These are phyloP conservation scores for Pseudogymnoascus sp. DNA, from an alignment of 2,329 filamentous ascomycete genomes.

Conservation along the genomic window DNA sequence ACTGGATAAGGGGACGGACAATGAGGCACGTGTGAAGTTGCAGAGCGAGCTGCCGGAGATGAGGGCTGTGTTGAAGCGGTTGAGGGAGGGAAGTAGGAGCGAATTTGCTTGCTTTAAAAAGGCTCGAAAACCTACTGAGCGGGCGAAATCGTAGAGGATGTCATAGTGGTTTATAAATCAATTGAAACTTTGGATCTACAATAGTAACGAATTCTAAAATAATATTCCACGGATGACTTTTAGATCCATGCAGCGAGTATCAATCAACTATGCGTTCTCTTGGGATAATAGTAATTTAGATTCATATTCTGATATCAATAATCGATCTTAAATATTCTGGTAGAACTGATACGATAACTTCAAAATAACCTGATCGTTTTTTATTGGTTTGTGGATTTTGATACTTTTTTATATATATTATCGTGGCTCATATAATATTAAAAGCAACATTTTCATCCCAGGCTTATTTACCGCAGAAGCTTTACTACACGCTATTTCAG, in stretches of 20 bases:
- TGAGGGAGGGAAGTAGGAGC: slow-evolving; percentile 72
- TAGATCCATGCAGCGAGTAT: too few species aligned
- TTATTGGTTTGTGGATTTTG: too few species aligned
- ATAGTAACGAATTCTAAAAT: neutral
- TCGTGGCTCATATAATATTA: too few species aligned
- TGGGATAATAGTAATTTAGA: too few species aligned
- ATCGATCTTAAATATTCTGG: too few species aligned
- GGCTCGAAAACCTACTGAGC: slow-evolving; percentile 19
- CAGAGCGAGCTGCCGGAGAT: slow-evolving; percentile 87
- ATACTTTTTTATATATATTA: too few species aligned
- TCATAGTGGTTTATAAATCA: neutral
- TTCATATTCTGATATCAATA: too few species aligned
- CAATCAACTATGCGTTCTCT: too few species aligned
- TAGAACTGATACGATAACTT: too few species aligned
- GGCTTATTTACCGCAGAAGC: neutral
- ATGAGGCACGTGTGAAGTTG: slow-evolving; percentile 68
- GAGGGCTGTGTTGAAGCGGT: slow-evolving; percentile 74
- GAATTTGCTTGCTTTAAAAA: slow-evolving; percentile 84
- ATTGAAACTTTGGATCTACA: neutral
- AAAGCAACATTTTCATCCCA: too few species aligned
- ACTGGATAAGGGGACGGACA: slow-evolving; percentile 81
- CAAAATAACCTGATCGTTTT: too few species aligned
- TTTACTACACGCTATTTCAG: neutral
- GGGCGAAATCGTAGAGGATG: neutral
- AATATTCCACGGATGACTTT: neutral